These are phyloP conservation scores for Xylaria acuta DNA, from an alignment of 495 filamentous ascomycete species.

Conservation along the genomic window DNA sequence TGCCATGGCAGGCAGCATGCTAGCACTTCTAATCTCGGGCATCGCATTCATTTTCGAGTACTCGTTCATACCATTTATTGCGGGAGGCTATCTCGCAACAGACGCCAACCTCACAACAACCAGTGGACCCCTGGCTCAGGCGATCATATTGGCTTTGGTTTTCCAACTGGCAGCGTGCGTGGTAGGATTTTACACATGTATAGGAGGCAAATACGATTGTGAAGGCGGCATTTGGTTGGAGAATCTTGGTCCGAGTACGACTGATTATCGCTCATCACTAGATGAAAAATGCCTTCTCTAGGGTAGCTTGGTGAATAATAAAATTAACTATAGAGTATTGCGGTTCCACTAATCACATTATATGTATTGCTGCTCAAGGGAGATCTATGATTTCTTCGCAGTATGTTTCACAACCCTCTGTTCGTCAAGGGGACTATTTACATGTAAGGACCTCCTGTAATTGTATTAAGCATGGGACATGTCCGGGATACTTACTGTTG, in stretches of 20 bases:
- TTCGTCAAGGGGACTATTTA: no score
- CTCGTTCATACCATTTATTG: constrained; percentile 1
- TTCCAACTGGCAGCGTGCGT: constrained; percentile 9
- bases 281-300: constrained; percentile 14
- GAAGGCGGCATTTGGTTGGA: constrained; percentile 14
- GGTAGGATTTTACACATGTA: constrained; percentile 21
- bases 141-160: not conserved
- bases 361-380: not conserved
- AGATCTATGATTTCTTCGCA: not conserved
- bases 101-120: not conserved
- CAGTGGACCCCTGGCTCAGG: not conserved
- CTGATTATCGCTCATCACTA: not conserved
- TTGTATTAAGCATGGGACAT: no score
- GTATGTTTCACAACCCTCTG: not conserved
- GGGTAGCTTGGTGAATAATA: not conserved
- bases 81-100: not conserved
- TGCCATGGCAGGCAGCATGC: not conserved
- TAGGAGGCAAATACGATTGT: constrained; percentile 21
- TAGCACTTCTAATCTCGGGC: constrained; percentile 2
- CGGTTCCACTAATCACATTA: not conserved
- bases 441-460: not conserved
- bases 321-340: not conserved
- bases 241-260: not conserved
- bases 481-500: no score
- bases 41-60: constrained; percentile 16